Evolutionary conservation across 2,329 filamentous ascomycete species (phyloP), one percentile per base, ranked within the genome.

Genomic region (Trichoderma polysporum): DNA sequence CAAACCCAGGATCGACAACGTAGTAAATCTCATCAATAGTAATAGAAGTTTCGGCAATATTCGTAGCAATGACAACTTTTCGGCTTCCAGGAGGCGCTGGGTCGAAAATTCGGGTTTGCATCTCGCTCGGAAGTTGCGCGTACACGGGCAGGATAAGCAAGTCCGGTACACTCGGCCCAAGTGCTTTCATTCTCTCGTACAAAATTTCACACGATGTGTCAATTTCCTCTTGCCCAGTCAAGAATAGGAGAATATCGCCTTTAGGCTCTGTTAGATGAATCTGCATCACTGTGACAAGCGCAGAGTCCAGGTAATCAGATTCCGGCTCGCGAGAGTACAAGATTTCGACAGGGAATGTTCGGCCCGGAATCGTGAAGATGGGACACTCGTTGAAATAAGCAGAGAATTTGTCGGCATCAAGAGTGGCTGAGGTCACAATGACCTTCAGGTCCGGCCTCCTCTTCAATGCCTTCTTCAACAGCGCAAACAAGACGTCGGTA

Each of bases 21-120:
- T 97, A 98, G 81, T 94, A 97, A 71, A 99, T 97, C 57, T 94
- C 91, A 76, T 99, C 95, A 70, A 99, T 98, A 0, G 95, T 99
- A 75, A 99, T 95, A 64, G 93, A 97, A 0, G 95, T 99, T 76
- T 99, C 95, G 0, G 95, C 95, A 74, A 99, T 99, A 73, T 99
- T 99, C 39, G 95, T 99, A 2, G 95, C 95, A 75, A 99, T 97
- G 68, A 99, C 93, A 1, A 98, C 93, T 79, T 99, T 99, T 66
- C 95, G 87, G 63, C 87, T 89, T 17, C 94, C 94, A 0, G 90
- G 85, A 0, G 94, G 93, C 0, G 95, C 92, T 2, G 94, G 94
- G 33, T 99, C 95, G 75, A 99, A 99, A 69, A 99, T 97, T 66
- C 88, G 88, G 73, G 91, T 95, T 75, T 97, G 94, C 83, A 97